phyloP scores from a whole-genome alignment of 768 basidiomycete species.

The Tephrocybe sp. region DNA sequence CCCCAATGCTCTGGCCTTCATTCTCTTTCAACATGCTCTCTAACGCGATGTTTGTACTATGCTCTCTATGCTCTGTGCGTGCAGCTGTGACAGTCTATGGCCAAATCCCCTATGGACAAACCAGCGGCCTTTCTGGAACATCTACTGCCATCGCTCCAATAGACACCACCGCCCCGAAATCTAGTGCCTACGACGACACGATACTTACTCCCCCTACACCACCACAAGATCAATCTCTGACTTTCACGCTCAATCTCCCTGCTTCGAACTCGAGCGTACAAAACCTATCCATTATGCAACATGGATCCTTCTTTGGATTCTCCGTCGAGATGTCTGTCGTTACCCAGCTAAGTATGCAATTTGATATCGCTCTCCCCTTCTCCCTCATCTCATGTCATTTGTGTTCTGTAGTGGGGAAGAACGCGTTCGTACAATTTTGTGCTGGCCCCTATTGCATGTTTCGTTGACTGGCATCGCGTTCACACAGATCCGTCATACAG shows the following conservation, averaged over 20 bases:
- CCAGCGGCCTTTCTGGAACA: not conserved
- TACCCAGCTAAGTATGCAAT: conserved; percentile 47
- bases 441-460: not conserved
- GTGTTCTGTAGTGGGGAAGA: not conserved
- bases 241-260: conserved; percentile 42
- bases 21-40: not conserved
- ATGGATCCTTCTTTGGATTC: conserved; percentile 64
- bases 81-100: conserved; percentile 28
- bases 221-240: conserved; percentile 39
- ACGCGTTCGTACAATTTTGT: not conserved
- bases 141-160: conserved; percentile 12
- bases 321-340: conserved; percentile 73
- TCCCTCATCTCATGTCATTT: not conserved
- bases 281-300: conserved; percentile 34
- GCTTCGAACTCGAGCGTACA: conserved; percentile 25
- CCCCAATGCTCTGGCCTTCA: not conserved
- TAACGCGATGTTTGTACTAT: not conserved
- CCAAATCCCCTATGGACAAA: conserved; percentile 22
- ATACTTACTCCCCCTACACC: conserved; percentile 45
- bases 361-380: not conserved
- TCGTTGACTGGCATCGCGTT: not conserved
- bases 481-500: conserved; percentile 1
- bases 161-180: conserved; percentile 23
- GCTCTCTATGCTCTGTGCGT: not conserved
- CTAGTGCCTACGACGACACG: conserved; percentile 45